Evolutionary conservation across 2,329 filamentous ascomycete genomes (phyloP), one percentile per base, ranked within the genome.

Genomic region (Aspergillus sojae): DNA sequence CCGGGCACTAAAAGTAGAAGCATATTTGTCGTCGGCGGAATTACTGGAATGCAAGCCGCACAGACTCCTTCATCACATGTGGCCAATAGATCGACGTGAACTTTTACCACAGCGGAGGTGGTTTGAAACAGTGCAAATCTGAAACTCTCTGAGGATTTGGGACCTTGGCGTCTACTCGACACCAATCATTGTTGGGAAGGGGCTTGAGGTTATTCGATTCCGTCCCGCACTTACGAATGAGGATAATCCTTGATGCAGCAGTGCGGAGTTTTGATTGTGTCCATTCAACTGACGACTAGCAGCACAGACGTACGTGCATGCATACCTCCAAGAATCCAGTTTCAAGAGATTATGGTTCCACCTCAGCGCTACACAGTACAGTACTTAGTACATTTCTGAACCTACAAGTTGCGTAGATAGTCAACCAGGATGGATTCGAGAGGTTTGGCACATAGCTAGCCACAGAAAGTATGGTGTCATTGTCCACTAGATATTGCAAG

Each of bases 131-230:
- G 60, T 39, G 43, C 58, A 48, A 62, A 62, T 66, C 66, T 66
- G 64, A 67, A 67, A 67, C 65, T 58, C 19, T 26, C 32, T 55
- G 32, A 56, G 59, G 53, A 53, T 64, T 57, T 58, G 56, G 50
- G 64, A 57, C 60, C 65, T 67, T 67, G 66, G 66, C 66, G 52
- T 26, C 19, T 39, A 66, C 16, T 16, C 14, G 54, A 56, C 55
- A 46, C 66, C 66, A 67, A 67, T 67, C 55, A 63, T 56, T 21
- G 28, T 48, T 14, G n/a, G 19, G 34, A 57, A 57, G 48, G n/a
- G 32, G 21, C 28, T 36, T 58, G 57, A 56, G 34, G 30, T 30
- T 63, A 41, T 61, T 36, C 36, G 39, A 48, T 32, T 36, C 54
- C 60, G 55, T 56, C 23, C 54, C 56, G 41, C 61, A 30, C 14